A percentile compares a stretch with the other conserved stretches of the same genome.
Evolutionary conservation across 805 yeast species (phyloP).

Genomic region (Candida hispaniensis): DNA sequence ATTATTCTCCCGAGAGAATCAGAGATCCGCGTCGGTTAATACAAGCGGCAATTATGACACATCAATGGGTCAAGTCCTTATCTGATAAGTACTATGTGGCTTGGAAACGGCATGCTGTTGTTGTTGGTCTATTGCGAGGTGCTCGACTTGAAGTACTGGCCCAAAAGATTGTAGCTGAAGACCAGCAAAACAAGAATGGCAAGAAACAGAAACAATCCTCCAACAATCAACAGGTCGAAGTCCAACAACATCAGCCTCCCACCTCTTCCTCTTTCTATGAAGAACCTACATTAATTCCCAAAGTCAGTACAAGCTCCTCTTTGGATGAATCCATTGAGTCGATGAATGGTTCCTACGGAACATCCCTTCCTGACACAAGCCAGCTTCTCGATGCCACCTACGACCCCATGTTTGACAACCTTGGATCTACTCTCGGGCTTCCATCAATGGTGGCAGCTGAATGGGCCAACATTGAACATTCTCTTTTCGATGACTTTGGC

Average conservation of each 20-base stretch:
- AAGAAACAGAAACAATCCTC: too few relatives aligned
- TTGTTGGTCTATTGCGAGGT: constrained; percentile 15
- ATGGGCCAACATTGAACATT: constrained; percentile 16
- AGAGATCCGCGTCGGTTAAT: constrained; percentile 12
- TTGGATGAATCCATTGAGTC: neutral
- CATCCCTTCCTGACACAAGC: neutral
- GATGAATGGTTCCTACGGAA: neutral
- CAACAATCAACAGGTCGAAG: too few relatives aligned
- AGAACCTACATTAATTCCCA: too few relatives aligned
- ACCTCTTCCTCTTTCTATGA: too few relatives aligned
- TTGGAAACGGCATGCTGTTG: constrained; percentile 15
- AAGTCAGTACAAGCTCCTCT: too few relatives aligned
- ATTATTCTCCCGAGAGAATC: constrained; percentile 13
- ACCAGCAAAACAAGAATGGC: constrained; percentile 2
- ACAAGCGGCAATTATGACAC: constrained; percentile 10
- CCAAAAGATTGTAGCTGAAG: constrained; percentile 14
- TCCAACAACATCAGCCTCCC: too few relatives aligned
- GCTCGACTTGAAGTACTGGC: constrained; percentile 15
- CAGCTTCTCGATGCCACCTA: constrained; percentile 6
- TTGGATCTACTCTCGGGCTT: constrained; percentile 14
- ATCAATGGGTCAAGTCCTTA: constrained; percentile 9
- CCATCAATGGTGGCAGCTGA: constrained; percentile 14
- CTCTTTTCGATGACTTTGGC: constrained; percentile 13
- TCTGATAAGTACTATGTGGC: constrained; percentile 13
- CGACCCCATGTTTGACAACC: constrained; percentile 11